A percentile compares a stretch with the other conserved stretches of the same genome.
Evolutionary conservation across 805 yeast species (phyloP).

Genomic region (Starmerella apis): DNA sequence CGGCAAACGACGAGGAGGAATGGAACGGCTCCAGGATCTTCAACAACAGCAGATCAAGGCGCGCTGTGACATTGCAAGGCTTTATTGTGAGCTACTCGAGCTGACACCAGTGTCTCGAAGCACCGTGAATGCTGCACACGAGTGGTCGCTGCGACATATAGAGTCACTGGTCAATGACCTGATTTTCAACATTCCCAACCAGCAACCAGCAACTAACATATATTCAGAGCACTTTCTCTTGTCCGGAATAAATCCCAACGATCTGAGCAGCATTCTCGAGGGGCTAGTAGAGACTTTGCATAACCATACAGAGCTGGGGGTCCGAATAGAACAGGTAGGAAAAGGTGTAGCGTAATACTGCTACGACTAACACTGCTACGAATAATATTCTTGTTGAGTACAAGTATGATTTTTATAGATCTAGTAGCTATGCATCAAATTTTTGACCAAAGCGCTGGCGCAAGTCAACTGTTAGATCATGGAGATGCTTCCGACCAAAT

Average conservation of each 20-base stretch:
- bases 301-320: slow-evolving; percentile 25
- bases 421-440: neutral
- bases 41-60: slow-evolving; percentile 30
- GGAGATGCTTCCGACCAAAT: slow-evolving; percentile 21
- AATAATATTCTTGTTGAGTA: neutral
- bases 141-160: slow-evolving; percentile 30
- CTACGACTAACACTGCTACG: too few species aligned
- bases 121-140: slow-evolving; percentile 30
- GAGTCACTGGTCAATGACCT: slow-evolving; percentile 29
- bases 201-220: slow-evolving; percentile 24
- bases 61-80: slow-evolving; percentile 27
- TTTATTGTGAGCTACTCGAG: slow-evolving; percentile 28
- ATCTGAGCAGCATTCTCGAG: slow-evolving; percentile 22
- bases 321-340: slow-evolving; percentile 30
- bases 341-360: slow-evolving; percentile 30
- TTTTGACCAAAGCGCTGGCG: slow-evolving; percentile 18
- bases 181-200: slow-evolving; percentile 25
- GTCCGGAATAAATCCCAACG: slow-evolving; percentile 24
- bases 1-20: neutral
- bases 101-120: slow-evolving; percentile 27
- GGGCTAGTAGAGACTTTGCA: slow-evolving; percentile 26
- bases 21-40: slow-evolving; percentile 22
- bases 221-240: slow-evolving; percentile 25
- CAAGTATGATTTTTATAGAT: neutral
- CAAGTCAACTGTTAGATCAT: slow-evolving; percentile 27